These are phyloP conservation scores for Neurospora sp. DNA, from an alignment of 2,329 filamentous ascomycete species.

Conservation along the genomic window DNA sequence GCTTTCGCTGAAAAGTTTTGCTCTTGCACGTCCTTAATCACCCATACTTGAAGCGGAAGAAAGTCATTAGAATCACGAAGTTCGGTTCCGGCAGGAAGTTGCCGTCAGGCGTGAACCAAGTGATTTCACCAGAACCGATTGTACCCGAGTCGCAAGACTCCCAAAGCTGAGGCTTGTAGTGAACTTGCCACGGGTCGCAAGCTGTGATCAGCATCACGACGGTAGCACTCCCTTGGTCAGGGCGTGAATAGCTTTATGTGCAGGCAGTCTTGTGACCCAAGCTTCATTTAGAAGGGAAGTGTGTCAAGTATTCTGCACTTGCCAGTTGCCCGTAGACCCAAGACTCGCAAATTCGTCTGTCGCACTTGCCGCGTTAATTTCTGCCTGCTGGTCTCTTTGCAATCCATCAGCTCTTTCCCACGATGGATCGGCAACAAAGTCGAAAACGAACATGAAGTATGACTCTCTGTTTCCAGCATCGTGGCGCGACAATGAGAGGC, in stretches of 20 bases:
- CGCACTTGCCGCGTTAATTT: not conserved
- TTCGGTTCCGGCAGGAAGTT: not conserved
- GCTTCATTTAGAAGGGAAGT: not conserved
- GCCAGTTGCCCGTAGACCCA: not conserved
- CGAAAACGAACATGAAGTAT: not conserved
- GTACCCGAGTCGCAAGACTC: not conserved
- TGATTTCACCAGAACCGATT: not conserved
- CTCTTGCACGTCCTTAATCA: not conserved
- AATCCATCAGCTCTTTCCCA: not conserved
- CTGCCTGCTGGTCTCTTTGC: not conserved
- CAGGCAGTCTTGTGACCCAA: not conserved
- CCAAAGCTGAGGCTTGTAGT: not conserved
- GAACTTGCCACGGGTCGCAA: not conserved
- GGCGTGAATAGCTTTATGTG: not conserved
- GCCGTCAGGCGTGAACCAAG: not conserved
- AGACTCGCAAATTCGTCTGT: not conserved
- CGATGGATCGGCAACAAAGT: not conserved
- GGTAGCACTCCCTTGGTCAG: not conserved
- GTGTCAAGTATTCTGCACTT: not conserved
- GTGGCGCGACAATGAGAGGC: not conserved
- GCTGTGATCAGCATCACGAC: not conserved
- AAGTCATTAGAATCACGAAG: not conserved
- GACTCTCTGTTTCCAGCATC: not conserved
- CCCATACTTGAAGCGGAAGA: not conserved
- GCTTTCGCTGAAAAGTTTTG: not conserved